phyloP scores from a whole-genome alignment of 345 rosid genomes.

The Limnanthes douglasii region DNA sequence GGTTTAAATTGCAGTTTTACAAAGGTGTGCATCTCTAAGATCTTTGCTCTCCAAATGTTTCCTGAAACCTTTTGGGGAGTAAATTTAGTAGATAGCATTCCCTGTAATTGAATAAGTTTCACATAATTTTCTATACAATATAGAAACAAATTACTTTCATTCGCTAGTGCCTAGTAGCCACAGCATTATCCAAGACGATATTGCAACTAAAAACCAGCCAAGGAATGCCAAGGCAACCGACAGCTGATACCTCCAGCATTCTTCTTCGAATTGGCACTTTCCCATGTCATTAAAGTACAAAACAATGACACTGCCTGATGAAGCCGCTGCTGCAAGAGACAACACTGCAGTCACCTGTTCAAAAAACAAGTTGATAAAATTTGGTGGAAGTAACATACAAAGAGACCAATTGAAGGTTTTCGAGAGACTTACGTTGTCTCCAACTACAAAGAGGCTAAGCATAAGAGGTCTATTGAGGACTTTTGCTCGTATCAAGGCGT shows the following conservation, averaged over 20 bases:
- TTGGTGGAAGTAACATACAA: neutral
- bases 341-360: slow-evolving; percentile 45
- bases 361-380: slow-evolving; percentile 2
- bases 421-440: slow-evolving; percentile 60
- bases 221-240: slow-evolving; percentile 65
- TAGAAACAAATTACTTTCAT: too few relatives aligned
- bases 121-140: too few relatives aligned
- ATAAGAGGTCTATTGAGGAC: slow-evolving; percentile 31
- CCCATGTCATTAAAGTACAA: slow-evolving; percentile 44
- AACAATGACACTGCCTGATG: slow-evolving; percentile 46
- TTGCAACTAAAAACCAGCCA: slow-evolving; percentile 45
- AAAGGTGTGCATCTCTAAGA: too few relatives aligned
- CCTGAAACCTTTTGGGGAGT: too few relatives aligned
- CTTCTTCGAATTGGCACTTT: slow-evolving; percentile 23
- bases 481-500: slow-evolving; percentile 43
- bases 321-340: slow-evolving; percentile 66
- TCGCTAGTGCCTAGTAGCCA: too few relatives aligned
- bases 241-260: slow-evolving; percentile 49
- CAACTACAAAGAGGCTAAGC: slow-evolving; percentile 73
- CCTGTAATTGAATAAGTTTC: too few relatives aligned
- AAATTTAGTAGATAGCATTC: too few relatives aligned
- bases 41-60: too few relatives aligned
- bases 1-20: too few relatives aligned
- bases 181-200: slow-evolving; percentile 63
- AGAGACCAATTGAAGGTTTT: too few relatives aligned